phyloP scores from a whole-genome alignment of 2,329 filamentous ascomycete species.

The Macroventuria anomochaeta region DNA sequence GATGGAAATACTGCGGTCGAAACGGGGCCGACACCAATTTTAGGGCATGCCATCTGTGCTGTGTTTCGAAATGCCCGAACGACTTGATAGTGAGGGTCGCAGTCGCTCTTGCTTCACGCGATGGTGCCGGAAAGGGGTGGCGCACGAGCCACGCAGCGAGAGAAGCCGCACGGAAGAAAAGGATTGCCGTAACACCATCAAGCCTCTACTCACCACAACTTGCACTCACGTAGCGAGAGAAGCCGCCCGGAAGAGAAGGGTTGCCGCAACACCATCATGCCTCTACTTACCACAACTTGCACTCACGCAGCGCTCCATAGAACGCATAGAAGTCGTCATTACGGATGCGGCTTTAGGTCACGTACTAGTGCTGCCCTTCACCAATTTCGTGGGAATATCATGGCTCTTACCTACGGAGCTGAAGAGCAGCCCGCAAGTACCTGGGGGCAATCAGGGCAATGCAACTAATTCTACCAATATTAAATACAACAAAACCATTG shows the following conservation, averaged over 20 bases:
- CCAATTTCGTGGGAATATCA: neutral
- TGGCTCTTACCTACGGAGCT: neutral
- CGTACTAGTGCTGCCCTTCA: neutral
- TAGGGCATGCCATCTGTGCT: slow-evolving; percentile 26
- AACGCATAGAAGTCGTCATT: neutral
- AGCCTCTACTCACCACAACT: neutral
- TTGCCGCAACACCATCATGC: too few relatives aligned
- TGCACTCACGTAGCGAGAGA: neutral
- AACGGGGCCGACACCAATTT: slow-evolving; percentile 36
- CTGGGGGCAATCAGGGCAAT: neutral
- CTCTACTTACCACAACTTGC: too few relatives aligned
- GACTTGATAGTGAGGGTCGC: slow-evolving; percentile 11
- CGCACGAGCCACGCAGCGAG: slow-evolving; percentile 10
- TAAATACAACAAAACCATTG: neutral
- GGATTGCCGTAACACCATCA: slow-evolving; percentile 4
- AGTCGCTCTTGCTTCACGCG: slow-evolving; percentile 1
- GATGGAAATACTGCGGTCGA: slow-evolving; percentile 26
- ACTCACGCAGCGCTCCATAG: neutral
- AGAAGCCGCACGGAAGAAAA: neutral
- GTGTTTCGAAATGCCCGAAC: slow-evolving; percentile 21
- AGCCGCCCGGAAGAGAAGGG: too few relatives aligned
- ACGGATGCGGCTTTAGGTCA: neutral
- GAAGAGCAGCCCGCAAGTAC: neutral
- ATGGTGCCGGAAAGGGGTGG: slow-evolving; percentile 19
- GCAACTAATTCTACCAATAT: too few relatives aligned